Evolutionary conservation across 2,329 filamentous ascomycete genomes (phyloP).

Genomic region (Calonectria leucothoes): DNA sequence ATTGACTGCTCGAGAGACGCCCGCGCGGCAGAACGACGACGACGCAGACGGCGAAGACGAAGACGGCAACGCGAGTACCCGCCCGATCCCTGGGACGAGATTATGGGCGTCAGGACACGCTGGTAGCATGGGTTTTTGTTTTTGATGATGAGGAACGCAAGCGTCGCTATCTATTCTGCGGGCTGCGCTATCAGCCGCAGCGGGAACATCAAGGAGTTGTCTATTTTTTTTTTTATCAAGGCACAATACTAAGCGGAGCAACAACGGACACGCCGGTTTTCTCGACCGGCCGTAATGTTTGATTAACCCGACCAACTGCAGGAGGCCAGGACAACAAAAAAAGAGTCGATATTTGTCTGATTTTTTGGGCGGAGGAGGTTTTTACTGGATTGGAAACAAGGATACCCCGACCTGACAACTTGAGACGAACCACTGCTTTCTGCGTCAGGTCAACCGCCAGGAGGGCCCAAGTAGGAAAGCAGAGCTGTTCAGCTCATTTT

Average conservation of each 20-base stretch:
- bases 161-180: not conserved
- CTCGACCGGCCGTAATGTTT: conserved; percentile 9
- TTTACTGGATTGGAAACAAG: not conserved
- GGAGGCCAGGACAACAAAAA: not conserved
- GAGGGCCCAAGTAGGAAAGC: not conserved
- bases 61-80: conserved; percentile 23
- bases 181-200: not conserved
- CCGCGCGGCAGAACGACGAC: conserved; percentile 29
- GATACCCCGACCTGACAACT: conserved; percentile 7
- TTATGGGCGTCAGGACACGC: conserved; percentile 13
- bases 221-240: not conserved
- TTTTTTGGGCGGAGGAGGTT: not conserved
- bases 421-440: not conserved
- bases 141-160: not conserved
- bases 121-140: not conserved
- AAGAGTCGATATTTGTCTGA: not conserved
- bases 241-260: not conserved
- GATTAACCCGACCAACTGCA: not conserved
- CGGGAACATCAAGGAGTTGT: not conserved
- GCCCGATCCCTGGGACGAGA: conserved; percentile 35
- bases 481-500: not conserved
- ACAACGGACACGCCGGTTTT: not conserved
- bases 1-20: conserved; percentile 41
- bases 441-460: not conserved
- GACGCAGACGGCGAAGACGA: conserved; percentile 27